Percentiles rank a stretch among this genome's conserved stretches.
These are phyloP conservation scores for Aureobasidium melanogenum DNA, from an alignment of 2,329 filamentous ascomycete genomes.

Conservation along the genomic window DNA sequence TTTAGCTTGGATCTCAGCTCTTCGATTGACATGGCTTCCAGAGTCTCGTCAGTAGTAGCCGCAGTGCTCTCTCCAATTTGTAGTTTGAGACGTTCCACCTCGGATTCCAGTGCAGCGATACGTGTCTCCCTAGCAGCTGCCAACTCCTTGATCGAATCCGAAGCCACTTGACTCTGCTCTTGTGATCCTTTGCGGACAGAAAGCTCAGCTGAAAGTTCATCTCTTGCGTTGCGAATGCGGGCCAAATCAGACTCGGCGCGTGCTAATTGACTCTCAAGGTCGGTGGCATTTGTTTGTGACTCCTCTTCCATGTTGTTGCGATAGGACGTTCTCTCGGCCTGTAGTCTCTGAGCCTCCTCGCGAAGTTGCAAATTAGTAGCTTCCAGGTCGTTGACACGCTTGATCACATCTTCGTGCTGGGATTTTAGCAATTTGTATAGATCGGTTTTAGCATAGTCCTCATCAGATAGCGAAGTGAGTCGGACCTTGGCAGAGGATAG, in stretches of 20 bases:
- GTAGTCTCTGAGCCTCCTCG: conserved; percentile 76
- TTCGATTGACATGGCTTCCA: conserved; percentile 56
- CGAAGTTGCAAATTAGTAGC: conserved; percentile 76
- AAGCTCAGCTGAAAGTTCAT: conserved; percentile 77
- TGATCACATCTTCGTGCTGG: conserved; percentile 88
- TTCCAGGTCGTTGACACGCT: conserved; percentile 83
- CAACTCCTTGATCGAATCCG: conserved; percentile 70
- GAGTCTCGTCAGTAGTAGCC: conserved; percentile 21
- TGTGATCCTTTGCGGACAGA: conserved; percentile 69
- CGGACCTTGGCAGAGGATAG: conserved; percentile 62
- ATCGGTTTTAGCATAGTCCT: conserved; percentile 88
- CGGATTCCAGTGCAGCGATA: conserved; percentile 72
- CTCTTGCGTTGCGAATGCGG: conserved; percentile 72
- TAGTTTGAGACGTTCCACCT: conserved; percentile 62
- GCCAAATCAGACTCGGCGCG: conserved; percentile 76
- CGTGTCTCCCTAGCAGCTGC: conserved; percentile 69
- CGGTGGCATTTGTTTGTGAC: conserved; percentile 59
- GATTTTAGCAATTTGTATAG: conserved; percentile 86
- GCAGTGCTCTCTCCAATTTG: conserved; percentile 40
- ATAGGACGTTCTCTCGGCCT: conserved; percentile 76
- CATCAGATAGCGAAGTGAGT: conserved; percentile 69
- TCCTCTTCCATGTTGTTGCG: conserved; percentile 76
- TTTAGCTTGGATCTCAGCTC: conserved; percentile 66
- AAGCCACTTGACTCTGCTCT: conserved; percentile 63
- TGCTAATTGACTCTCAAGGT: conserved; percentile 74